These are phyloP conservation scores for Bathelium albidoporum DNA, from an alignment of 495 filamentous ascomycete species.

Conservation along the genomic window DNA sequence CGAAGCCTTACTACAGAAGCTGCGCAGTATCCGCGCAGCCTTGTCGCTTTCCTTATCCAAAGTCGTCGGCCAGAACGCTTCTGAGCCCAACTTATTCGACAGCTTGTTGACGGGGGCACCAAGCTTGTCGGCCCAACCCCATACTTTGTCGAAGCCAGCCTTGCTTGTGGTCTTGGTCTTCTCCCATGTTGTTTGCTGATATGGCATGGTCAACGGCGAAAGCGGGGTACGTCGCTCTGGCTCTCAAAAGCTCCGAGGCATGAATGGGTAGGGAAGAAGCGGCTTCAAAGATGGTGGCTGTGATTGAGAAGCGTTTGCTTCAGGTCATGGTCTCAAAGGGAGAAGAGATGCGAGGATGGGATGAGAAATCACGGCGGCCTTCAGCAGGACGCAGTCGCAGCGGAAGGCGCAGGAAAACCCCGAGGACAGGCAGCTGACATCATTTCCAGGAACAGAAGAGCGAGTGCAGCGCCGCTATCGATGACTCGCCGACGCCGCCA, in stretches of 20 bases:
- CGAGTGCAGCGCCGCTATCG: background rate
- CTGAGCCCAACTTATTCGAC: slow-evolving; percentile 61
- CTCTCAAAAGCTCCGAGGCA: background rate
- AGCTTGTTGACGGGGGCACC: slow-evolving; percentile 61
- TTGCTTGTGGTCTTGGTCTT: slow-evolving; percentile 36
- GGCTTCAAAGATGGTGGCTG: background rate
- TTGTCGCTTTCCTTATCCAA: slow-evolving; percentile 77
- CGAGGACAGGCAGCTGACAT: background rate
- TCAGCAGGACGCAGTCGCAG: background rate
- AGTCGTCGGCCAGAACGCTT: slow-evolving; percentile 73
- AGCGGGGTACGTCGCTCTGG: slow-evolving; percentile 1
- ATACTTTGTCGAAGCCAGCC: slow-evolving; percentile 40
- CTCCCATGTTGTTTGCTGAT: slow-evolving; percentile 22
- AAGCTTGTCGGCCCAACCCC: slow-evolving; percentile 37
- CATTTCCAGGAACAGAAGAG: slow-evolving; percentile 1
- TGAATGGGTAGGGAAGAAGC: background rate
- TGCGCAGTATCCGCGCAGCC: slow-evolving; percentile 66
- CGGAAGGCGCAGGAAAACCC: background rate
- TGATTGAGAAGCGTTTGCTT: background rate
- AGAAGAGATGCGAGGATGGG: background rate
- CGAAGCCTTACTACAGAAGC: slow-evolving; percentile 55
- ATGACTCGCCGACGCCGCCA: background rate
- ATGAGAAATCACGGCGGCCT: background rate
- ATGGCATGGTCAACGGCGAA: slow-evolving; percentile 6
- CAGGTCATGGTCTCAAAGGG: background rate